Percentiles rank a stretch among this genome's conserved stretches.
phyloP scores from a whole-genome alignment of 2,329 filamentous ascomycete species.

The Coleophoma crateriformis region DNA sequence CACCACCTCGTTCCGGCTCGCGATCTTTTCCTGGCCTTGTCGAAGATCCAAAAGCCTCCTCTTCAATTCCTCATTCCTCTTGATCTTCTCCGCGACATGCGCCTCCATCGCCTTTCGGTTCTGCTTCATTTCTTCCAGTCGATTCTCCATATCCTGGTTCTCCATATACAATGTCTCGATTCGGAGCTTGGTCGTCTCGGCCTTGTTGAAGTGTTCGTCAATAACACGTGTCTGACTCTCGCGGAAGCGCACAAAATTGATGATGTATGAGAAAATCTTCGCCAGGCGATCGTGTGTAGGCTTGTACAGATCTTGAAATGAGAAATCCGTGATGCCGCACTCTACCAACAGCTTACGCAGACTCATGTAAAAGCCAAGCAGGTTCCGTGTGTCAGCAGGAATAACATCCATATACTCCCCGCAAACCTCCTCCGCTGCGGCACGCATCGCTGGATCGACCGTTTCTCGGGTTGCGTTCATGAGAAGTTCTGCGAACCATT shows the following conservation, averaged over 20 bases:
- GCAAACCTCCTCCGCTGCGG: conserved; percentile 81
- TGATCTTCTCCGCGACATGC: conserved; percentile 77
- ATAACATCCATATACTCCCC: conserved; percentile 80
- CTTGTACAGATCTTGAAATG: conserved; percentile 85
- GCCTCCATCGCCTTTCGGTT: conserved; percentile 77
- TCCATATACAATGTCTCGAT: conserved; percentile 82
- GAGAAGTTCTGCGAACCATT: conserved; percentile 92
- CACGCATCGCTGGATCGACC: conserved; percentile 91
- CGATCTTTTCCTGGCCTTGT: conserved; percentile 76
- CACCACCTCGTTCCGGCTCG: conserved; percentile 74
- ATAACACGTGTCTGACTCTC: conserved; percentile 87
- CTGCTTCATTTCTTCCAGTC: conserved; percentile 73
- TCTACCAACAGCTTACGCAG: conserved; percentile 74
- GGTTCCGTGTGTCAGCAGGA: conserved; percentile 80
- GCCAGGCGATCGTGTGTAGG: conserved; percentile 86
- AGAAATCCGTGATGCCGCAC: conserved; percentile 91
- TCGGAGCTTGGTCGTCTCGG: conserved; percentile 76
- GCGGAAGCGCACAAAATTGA: conserved; percentile 97
- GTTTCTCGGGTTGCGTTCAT: conserved; percentile 92
- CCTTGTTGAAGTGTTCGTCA: conserved; percentile 89
- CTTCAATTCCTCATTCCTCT: conserved; percentile 83
- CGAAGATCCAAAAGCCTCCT: conserved; percentile 74
- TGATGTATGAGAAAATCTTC: conserved; percentile 95
- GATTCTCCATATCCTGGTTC: conserved; percentile 81
- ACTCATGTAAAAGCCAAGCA: conserved; percentile 93